A percentile compares a stretch with the other conserved stretches of the same genome.
phyloP scores from a whole-genome alignment of 2,329 filamentous ascomycete species.

The Tympanopsis confertula region DNA sequence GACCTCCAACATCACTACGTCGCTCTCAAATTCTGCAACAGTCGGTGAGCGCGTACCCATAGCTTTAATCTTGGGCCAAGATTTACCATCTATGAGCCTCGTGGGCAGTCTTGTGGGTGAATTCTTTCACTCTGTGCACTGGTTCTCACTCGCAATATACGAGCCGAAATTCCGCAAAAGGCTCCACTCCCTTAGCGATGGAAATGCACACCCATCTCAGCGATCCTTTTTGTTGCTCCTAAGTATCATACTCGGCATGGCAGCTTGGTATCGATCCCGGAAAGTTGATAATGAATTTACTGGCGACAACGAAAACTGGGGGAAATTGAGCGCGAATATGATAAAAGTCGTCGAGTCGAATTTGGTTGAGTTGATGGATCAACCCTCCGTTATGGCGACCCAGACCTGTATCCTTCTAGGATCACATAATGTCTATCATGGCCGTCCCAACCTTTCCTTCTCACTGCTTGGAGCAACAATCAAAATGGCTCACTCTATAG shows the following conservation, averaged over 20 bases:
- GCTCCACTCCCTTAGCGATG: constrained; percentile 17
- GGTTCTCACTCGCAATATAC: constrained; percentile 29
- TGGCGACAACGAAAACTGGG: constrained; percentile 8
- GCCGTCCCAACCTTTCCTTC: constrained; percentile 24
- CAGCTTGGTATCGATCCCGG: constrained; percentile 22
- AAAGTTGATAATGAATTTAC: constrained; percentile 3
- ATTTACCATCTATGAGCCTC: too few species aligned
- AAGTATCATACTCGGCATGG: constrained; percentile 22
- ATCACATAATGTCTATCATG: constrained; percentile 27
- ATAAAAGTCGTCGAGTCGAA: constrained; percentile 16
- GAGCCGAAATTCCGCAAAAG: constrained; percentile 23
- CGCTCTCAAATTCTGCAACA: too few species aligned
- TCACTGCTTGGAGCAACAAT: constrained; percentile 21
- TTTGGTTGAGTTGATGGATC: constrained; percentile 26
- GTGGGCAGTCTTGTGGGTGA: constrained; percentile 25
- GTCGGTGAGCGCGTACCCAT: too few species aligned
- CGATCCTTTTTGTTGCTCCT: constrained; percentile 22
- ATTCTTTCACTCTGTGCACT: constrained; percentile 27
- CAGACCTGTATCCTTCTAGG: constrained; percentile 26
- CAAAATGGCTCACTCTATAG: constrained; percentile 19
- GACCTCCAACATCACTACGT: too few species aligned
- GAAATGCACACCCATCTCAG: constrained; percentile 17
- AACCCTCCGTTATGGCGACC: constrained; percentile 19
- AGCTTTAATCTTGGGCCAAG: too few species aligned
- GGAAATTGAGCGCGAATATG: constrained; percentile 8